Percentiles rank a stretch among this genome's conserved stretches.
phyloP scores from a whole-genome alignment of 2,329 filamentous ascomycete genomes.

The Cladosporium austrohemisphaericum region DNA sequence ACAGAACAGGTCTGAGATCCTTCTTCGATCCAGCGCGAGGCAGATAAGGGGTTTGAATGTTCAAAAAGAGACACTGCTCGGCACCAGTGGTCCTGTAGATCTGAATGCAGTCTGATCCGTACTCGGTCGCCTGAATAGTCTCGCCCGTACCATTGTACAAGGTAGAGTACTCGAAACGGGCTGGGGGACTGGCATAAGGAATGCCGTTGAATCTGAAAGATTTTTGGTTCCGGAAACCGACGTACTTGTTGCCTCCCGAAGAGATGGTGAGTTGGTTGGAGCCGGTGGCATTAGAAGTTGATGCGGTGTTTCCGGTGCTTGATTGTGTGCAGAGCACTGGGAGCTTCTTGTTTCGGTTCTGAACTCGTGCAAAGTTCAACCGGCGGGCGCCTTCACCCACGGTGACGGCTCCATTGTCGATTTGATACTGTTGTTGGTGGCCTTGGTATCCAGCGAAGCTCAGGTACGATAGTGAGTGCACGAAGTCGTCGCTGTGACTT shows the following conservation, averaged over 20 bases:
- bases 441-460: slow-evolving; percentile 39
- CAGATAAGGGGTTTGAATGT: slow-evolving; percentile 47
- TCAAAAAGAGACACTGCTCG: slow-evolving; percentile 50
- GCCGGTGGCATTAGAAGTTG: slow-evolving; percentile 32
- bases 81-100: slow-evolving; percentile 24
- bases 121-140: slow-evolving; percentile 45
- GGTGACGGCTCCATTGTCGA: slow-evolving; percentile 39
- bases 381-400: slow-evolving; percentile 27
- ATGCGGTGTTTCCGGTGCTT: slow-evolving; percentile 32
- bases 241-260: slow-evolving; percentile 44
- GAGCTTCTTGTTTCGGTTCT: slow-evolving; percentile 31
- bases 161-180: slow-evolving; percentile 46
- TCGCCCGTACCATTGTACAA: slow-evolving; percentile 45
- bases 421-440: slow-evolving; percentile 40
- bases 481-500: slow-evolving; percentile 45
- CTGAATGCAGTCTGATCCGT: slow-evolving; percentile 45
- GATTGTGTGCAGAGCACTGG: slow-evolving; percentile 53
- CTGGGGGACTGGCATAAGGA: slow-evolving; percentile 41
- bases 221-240: slow-evolving; percentile 53
- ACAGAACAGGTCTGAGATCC: slow-evolving; percentile 45
- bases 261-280: slow-evolving; percentile 40
- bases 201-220: slow-evolving; percentile 49
- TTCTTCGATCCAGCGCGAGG: slow-evolving; percentile 39
- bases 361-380: slow-evolving; percentile 34
- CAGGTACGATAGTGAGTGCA: slow-evolving; percentile 44